Evolutionary conservation across 352 stramenopile species (phyloP), one percentile per base, ranked within the genome.

Genomic region (Phytophthora syringae): DNA sequence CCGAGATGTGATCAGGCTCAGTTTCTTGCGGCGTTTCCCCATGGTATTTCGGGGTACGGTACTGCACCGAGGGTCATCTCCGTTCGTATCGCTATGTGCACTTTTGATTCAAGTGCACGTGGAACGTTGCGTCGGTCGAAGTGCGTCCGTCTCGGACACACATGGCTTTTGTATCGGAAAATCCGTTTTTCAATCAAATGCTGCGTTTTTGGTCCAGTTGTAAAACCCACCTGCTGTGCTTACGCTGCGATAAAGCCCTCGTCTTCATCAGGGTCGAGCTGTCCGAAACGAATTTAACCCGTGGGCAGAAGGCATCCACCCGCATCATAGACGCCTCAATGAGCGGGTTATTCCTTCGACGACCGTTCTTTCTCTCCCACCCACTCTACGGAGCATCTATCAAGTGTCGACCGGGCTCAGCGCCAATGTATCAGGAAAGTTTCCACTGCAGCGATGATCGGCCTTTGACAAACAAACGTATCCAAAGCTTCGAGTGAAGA

Each of bases 101-200:
- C 60, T 69, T 64, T 64, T 70, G 45, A 64, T 70, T 70, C 61
- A 60, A 70, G 61, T 70, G 37, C 39, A 18, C 22, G 13, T 37
- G 7, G n/a, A 52, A 28, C 13, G 44, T 32, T 22, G 28, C 28
- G 10, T 21, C 45, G 49, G 34, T 20, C 22, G 20, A 27, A 6
- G 50, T 30, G 27, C n/a, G 11, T 7, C 27, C 16, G 47, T 52
- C 36, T 36, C 15, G 36, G 25, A 20, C 20, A 55, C 49, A 70
- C 62, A 60, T 61, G 54, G 34, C n/a, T 22, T 55, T 67, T 66
- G 54, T 56, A 70, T 66, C 36, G 40, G 27, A 70, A 70, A 70
- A 70, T 70, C 62, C 62, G 54, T 70, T 70, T 70, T 70, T 70
- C 62, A 70, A 65, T 70, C 62, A 64, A 70, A 58, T 50, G 27